These are phyloP conservation scores for Choiromyces venosus DNA, from an alignment of 495 filamentous ascomycete species.

Conservation along the genomic window DNA sequence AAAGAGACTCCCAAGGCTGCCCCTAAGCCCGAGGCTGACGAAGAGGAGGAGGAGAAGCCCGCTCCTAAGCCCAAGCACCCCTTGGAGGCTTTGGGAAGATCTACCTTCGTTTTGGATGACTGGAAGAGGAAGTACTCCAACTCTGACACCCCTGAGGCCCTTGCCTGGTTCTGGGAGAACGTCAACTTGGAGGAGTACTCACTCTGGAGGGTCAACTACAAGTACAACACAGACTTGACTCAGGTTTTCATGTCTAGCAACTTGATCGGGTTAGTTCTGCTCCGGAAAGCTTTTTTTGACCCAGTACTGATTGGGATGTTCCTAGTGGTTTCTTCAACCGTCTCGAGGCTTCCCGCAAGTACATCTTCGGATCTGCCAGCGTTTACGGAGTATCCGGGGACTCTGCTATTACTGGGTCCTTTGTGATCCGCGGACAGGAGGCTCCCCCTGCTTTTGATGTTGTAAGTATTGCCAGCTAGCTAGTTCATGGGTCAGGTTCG, in stretches of 20 bases:
- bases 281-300: background rate
- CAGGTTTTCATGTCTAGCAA: constrained; percentile 97
- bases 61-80: constrained; percentile 95
- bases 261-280: constrained; percentile 59
- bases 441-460: constrained; percentile 83
- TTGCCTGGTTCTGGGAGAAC: constrained; percentile 99
- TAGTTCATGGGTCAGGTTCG: background rate
- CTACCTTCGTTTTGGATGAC: constrained; percentile 81
- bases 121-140: constrained; percentile 99
- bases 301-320: background rate
- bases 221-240: constrained; percentile 97
- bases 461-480: constrained; percentile 14
- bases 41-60: constrained; percentile 64
- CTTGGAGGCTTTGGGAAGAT: constrained; percentile 73
- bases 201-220: constrained; percentile 86
- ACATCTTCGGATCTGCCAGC: constrained; percentile 75
- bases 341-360: constrained; percentile 97
- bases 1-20: constrained; percentile 55
- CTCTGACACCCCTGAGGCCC: constrained; percentile 75
- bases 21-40: constrained; percentile 53
- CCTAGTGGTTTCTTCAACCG: constrained; percentile 84
- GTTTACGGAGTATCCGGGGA: constrained; percentile 85
- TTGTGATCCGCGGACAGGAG: constrained; percentile 89
- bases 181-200: constrained; percentile 90
- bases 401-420: constrained; percentile 83